A percentile compares a stretch with the other conserved stretches of the same genome.
Evolutionary conservation across 202 grass and related monocot genomes (phyloP).

Genomic region (Zoysia matrella): DNA sequence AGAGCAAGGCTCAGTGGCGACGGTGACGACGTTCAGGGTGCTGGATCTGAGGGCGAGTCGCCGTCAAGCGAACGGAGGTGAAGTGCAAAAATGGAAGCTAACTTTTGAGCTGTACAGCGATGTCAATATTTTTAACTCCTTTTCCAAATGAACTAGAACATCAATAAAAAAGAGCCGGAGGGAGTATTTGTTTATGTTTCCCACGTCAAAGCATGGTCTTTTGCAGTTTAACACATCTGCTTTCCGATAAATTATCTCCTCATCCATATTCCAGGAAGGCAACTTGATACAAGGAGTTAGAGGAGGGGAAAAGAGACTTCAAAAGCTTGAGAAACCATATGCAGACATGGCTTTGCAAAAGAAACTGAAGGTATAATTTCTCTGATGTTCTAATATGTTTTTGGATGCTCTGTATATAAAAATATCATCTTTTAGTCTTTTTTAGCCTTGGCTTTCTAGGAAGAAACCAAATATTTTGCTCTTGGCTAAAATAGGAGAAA

Average conservation of each 20-base stretch:
- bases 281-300: slow-evolving; percentile 76
- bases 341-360: slow-evolving; percentile 91
- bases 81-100: no score
- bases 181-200: slow-evolving; percentile 11
- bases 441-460: not conserved
- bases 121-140: no score
- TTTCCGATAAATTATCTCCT: slow-evolving; percentile 17
- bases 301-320: slow-evolving; percentile 70
- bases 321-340: slow-evolving; percentile 84
- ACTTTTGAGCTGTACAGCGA: no score
- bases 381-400: slow-evolving; percentile 14
- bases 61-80: no score
- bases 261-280: slow-evolving; percentile 56
- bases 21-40: no score
- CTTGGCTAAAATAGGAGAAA: not conserved
- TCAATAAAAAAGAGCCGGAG: no score
- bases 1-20: no score
- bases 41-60: no score
- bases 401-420: slow-evolving; percentile 6
- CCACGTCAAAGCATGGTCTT: slow-evolving; percentile 28
- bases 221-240: slow-evolving; percentile 27
- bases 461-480: not conserved
- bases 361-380: slow-evolving; percentile 67
- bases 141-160: no score
- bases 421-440: not conserved